Base-by-base conservation (phyloP, 345 rosid species). In the Populus deltoides region DNA sequence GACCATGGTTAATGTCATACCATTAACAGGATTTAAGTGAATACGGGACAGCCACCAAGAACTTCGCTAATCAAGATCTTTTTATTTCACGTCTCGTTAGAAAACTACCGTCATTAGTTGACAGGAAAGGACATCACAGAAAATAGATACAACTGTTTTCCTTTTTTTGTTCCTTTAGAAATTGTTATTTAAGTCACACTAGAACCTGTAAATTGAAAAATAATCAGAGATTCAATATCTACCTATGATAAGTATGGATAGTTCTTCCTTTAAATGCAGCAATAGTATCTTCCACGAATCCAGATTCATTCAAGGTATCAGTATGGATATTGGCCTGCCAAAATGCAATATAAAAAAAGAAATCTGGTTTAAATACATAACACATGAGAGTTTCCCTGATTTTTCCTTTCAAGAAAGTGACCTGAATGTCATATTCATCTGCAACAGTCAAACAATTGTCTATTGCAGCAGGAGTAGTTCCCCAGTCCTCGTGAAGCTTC, bases 401-500 rank as follows among this genome's bases (percentile, higher is more conserved):
- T 47, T 51, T 33, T 27, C 24, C 27, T 57, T 57, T 65, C 15
- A 65, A 31, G 61, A 66, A 68, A 39, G 43, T 70, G 5, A 92
- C 99, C 86, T 96, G 99, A 43, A 96, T 62, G 80, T 93, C 98
- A 83, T 88, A 77, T 81, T 84, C 86, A 55, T 93, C 98, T 74
- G 92, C 98, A 55, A 92, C 90, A 74, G 88, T 25, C 90, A 96
- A 91, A 86, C 97, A 93, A 77, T 85, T 93, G 78, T 96, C 97
- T 81, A 96, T 96, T 11, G 94, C 94, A 81, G 98, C 98, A 71
- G 98, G 98, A 33, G 98, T 96, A 75, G 86, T 88, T 86, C 99
- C 99, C 99, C 99, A 96, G 84, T 96, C 98, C 85, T 96, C 99
- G 79, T 96, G 99, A 82, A 96, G 82, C 89, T 96, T 96, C 81